These are phyloP conservation scores for Saturnispora gosingensis DNA, from an alignment of 805 yeast species.

Conservation along the genomic window DNA sequence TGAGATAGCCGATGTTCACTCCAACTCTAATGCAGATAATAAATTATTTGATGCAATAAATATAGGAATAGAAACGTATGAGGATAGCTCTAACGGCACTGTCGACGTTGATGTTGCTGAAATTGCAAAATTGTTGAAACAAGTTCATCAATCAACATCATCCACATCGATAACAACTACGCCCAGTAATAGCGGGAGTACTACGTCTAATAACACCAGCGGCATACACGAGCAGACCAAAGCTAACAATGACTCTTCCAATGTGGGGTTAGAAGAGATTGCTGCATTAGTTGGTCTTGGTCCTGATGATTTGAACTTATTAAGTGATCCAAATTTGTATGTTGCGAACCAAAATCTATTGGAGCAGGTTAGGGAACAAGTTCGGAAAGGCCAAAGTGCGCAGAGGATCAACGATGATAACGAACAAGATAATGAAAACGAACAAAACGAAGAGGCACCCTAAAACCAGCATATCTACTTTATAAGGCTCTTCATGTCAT, in stretches of 20 bases:
- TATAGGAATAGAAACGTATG: constrained; percentile 1
- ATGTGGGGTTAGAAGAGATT: background rate
- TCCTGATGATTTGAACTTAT: constrained; percentile 3
- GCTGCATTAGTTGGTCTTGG: constrained; percentile 4
- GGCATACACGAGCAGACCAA: background rate
- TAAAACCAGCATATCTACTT: background rate
- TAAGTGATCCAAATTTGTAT: constrained; percentile 2
- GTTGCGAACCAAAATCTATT: constrained; percentile 4
- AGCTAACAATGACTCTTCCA: background rate
- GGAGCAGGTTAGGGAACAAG: constrained; percentile 8
- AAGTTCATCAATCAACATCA: constrained; percentile 11
- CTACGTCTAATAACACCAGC: background rate
- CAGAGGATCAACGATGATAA: background rate
- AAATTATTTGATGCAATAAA: constrained; percentile 1
- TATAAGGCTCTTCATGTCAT: background rate
- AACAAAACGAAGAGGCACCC: background rate
- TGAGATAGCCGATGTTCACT: background rate
- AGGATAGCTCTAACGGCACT: background rate
- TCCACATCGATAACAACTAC: background rate
- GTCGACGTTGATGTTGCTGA: constrained; percentile 13
- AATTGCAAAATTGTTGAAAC: constrained; percentile 12
- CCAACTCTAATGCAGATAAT: constrained; percentile 1
- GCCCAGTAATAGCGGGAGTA: background rate
- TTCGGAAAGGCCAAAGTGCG: background rate
- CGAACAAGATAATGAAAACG: constrained; percentile 1